phyloP scores from a whole-genome alignment of 192 early-diverging fungal genomes.

The Chytriomyces hyalinus region DNA sequence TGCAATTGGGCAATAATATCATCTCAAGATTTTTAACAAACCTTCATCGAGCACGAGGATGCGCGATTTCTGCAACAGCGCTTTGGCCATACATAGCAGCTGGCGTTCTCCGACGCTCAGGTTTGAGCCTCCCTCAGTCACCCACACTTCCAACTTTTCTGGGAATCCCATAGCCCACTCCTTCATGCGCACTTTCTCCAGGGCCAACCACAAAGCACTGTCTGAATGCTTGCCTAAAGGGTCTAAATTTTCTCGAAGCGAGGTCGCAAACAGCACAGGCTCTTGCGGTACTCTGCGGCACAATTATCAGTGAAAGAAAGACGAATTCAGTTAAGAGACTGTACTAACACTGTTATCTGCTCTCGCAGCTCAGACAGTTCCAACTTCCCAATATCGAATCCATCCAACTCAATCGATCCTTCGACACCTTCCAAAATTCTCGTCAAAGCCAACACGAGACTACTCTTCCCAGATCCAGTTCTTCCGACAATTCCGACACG shows the following conservation, averaged over 20 bases:
- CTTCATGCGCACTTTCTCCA: constrained; percentile 57
- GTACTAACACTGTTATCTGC: constrained; percentile 65
- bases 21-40: not conserved
- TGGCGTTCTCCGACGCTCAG: constrained; percentile 74
- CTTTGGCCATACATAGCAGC: constrained; percentile 58
- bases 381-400: constrained; percentile 72
- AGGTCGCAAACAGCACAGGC: constrained; percentile 63
- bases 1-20: not conserved
- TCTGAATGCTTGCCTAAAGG: constrained; percentile 54
- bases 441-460: constrained; percentile 66
- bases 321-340: not conserved
- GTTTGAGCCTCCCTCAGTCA: constrained; percentile 78
- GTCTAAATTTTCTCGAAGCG: constrained; percentile 71
- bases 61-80: constrained; percentile 45
- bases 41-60: constrained; percentile 47
- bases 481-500: constrained; percentile 68
- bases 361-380: constrained; percentile 79
- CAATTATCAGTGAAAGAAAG: not conserved
- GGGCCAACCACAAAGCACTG: constrained; percentile 68
- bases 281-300: constrained; percentile 79
- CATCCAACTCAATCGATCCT: constrained; percentile 72
- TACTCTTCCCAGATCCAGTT: constrained; percentile 67
- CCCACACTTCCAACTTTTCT: constrained; percentile 40
- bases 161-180: constrained; percentile 25
- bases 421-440: constrained; percentile 63